phyloP scores from a whole-genome alignment of 2,329 filamentous ascomycete species.

The Hypoxylon sp. region DNA sequence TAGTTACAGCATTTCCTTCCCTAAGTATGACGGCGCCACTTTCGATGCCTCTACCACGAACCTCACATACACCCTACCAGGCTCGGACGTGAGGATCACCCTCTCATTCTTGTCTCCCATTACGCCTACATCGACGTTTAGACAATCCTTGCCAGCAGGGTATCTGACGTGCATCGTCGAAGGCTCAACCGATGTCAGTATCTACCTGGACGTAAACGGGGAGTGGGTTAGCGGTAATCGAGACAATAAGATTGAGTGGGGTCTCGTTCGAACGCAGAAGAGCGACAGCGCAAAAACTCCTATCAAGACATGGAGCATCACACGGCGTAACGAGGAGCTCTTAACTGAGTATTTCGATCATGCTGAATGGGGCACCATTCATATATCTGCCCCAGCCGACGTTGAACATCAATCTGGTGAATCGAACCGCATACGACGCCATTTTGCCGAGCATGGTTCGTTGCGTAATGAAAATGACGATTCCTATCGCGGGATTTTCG shows the following conservation, averaged over 20 bases:
- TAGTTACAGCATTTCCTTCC: constrained; percentile 52
- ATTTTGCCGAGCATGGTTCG: constrained; percentile 73
- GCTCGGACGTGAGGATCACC: constrained; percentile 49
- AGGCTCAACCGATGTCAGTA: constrained; percentile 69
- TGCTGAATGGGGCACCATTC: constrained; percentile 83
- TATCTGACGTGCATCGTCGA: constrained; percentile 77
- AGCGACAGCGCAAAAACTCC: constrained; percentile 40
- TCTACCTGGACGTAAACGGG: constrained; percentile 75
- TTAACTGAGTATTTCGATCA: constrained; percentile 78
- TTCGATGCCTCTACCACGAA: constrained; percentile 62
- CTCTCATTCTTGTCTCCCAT: constrained; percentile 76
- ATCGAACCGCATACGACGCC: constrained; percentile 69
- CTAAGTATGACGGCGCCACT: constrained; percentile 54
- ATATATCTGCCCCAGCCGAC: constrained; percentile 76
- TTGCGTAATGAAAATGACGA: constrained; percentile 73
- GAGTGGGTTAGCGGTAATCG: constrained; percentile 85
- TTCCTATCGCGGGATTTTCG: constrained; percentile 74
- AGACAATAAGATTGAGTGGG: constrained; percentile 75
- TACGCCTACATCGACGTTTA: constrained; percentile 80
- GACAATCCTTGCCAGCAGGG: constrained; percentile 82
- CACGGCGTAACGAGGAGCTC: constrained; percentile 68
- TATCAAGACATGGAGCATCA: constrained; percentile 74
- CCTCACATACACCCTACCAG: constrained; percentile 55
- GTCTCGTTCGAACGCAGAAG: constrained; percentile 58
- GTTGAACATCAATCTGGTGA: constrained; percentile 76